A percentile compares a stretch with the other conserved stretches of the same genome.
These are phyloP conservation scores for Aspergillus sclerotialis DNA, from an alignment of 2,329 filamentous ascomycete genomes.

Conservation along the genomic window DNA sequence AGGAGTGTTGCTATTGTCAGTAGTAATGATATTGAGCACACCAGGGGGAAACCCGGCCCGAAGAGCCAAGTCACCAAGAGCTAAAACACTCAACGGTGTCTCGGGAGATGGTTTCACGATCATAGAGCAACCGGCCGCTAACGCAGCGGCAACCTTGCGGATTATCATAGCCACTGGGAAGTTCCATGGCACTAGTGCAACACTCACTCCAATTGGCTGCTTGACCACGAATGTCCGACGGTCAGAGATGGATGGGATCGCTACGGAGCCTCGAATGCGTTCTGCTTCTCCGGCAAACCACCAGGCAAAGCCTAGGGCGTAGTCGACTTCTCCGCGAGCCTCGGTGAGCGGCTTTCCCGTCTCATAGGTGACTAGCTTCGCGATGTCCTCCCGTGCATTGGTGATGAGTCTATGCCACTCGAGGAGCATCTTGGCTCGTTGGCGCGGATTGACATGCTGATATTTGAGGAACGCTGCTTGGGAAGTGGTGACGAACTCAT, in stretches of 20 bases:
- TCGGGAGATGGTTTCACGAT: conserved; percentile 63
- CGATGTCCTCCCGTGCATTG: conserved; percentile 54
- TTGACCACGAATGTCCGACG: conserved; percentile 63
- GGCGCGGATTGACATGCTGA: conserved; percentile 50
- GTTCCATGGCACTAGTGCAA: conserved; percentile 63
- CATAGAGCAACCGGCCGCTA: conserved; percentile 65
- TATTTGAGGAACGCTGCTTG: conserved; percentile 52
- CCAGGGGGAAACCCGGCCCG: conserved; percentile 50
- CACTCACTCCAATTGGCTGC: conserved; percentile 61
- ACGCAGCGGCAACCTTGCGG: conserved; percentile 56
- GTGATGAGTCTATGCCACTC: conserved; percentile 58
- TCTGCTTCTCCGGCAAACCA: conserved; percentile 54
- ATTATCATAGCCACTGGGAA: conserved; percentile 59
- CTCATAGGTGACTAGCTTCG: conserved; percentile 53
- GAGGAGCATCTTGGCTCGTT: conserved; percentile 52
- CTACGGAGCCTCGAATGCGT: conserved; percentile 52
- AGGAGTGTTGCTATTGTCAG: conserved; percentile 24
- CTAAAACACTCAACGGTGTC: conserved; percentile 49
- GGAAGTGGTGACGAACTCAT: conserved; percentile 18
- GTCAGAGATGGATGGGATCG: conserved; percentile 51
- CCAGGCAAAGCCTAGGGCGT: conserved; percentile 43
- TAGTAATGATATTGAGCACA: conserved; percentile 53
- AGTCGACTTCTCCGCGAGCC: conserved; percentile 46
- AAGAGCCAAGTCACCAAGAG: conserved; percentile 42
- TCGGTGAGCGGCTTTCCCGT: conserved; percentile 50